Base-by-base conservation (phyloP, 2,329 filamentous ascomycete species). In the Akanthomyces muscarius region DNA sequence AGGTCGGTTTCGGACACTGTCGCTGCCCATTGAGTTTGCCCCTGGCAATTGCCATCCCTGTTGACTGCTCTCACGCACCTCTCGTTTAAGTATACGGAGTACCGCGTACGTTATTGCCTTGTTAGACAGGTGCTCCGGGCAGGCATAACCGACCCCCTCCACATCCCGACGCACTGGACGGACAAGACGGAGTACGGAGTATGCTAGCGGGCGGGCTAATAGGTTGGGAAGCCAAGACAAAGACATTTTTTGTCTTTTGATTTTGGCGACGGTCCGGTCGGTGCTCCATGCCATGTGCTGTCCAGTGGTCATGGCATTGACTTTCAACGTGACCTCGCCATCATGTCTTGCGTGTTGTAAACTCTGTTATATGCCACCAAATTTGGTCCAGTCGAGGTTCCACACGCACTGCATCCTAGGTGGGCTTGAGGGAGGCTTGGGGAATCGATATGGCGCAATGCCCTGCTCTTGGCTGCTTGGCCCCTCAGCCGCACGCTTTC, bases 371-470 rank as follows among this genome's bases (percentile, higher is more conserved):
- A 14, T 47, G 18, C 23, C 36, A 55, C 52, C 14, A 28, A 21
- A 25, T 28, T 23, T 21, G 23, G 3, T 11, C 6, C 21, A 41
- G 33, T 53, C 7, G 14, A 10, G 36, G 47, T 42, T 25, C 58
- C 58, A 61, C 58, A 61, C 58, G 14, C 58, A 53, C 41, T 53
- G 50, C 41, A 36, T 61, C 25, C 48, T 36, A 28, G 47, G 58
- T 25, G 41, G 58, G 58, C 48, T 54, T 36, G 38, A 42, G 33
- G 47, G 57, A 48, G 57, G 47, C 48, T 61, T 52, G 45, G 48
- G 56, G 58, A 48, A 61, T 61, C 58, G 58, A 61, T 61, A 61
- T 61, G 58, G 58, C 58, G 58, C 58, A 61, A 61, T 61, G 58
- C 48, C 48, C 36, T 28, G 28, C 44, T 58, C 57, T 51, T 51